Evolutionary conservation across 805 yeast species (phyloP), one percentile per base, ranked within the genome.

Genomic region (Ogataea parapolymorpha): DNA sequence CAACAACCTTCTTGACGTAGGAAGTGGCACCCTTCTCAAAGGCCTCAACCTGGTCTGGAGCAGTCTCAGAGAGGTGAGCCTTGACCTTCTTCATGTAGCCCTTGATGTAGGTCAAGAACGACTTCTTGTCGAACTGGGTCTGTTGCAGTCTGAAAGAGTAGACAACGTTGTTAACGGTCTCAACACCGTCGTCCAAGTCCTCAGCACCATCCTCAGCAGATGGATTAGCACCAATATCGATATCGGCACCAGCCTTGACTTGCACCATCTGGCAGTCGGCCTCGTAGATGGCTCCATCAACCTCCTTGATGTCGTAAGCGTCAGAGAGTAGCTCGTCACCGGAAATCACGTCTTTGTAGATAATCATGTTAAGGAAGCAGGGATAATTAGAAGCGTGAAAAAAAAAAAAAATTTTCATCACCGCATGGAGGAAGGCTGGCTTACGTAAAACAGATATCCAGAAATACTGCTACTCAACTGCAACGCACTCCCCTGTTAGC

Each of bases 161-260:
- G 60, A 91, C 97, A 67, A 93, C 87, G 79, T 93, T 93, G 95
- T 91, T 93, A 68, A 93, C 97, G 61, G 87, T 79, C 74, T 84
- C 91, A 59, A 76, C 75, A 71, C 83, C 87, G 40, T 85, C 95
- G 61, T 88, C 98, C 39, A 80, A 67, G 44, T 71, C 90, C 26
- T 85, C 96, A 41, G 66, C 88, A 67, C 74, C 97, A 58, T 76
- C 98, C 75, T 93, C 99, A 57, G 98, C 97, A 62, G 96, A 88
- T 66, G 99, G 97, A 84, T 93, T 93, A 64, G 96, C 99, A 75
- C 99, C 99, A 70, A 93, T 93, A 72, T 93, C 98, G 60, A 93
- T 81, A 66, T 93, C 93, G 63, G 80, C 97, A 66, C 88, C 85
- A 31, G 69, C 67, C 69, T 79, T 82, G 62, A 93, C 88, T 62